Base-by-base conservation (phyloP, 306 rosid species). In the Heteromeles arbutifolia region DNA sequence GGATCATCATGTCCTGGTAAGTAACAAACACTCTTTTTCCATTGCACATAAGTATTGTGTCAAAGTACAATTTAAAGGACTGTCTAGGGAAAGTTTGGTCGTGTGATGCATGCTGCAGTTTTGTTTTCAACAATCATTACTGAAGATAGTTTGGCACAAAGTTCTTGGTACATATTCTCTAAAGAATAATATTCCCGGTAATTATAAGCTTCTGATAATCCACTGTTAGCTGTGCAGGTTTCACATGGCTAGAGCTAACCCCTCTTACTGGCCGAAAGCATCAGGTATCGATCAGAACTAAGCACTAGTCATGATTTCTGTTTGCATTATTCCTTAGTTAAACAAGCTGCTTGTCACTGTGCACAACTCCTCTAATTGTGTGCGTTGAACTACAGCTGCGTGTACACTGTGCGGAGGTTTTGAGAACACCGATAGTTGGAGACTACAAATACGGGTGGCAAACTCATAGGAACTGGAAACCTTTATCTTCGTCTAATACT, bases 381-480 rank as follows among this genome's bases (percentile, higher is more conserved):
- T 61, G 22, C 45, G 45, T 61, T 15, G 74, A 28, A 66, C 74
- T 53, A 69, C 91, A 92, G 97, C 96, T 92, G 74, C 97, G 98
- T 12, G 96, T 90, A 43, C 98, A 95, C 83, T 95, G 98, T 85
- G 96, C 97, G 4, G 96, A 92, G 86, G 91, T 87, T 81, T 76
- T 95, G 78, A 93, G 97, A 75, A 90, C 98, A 52, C 97, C 97
- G 3, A 95, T 95, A 62, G 96, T 95, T 66, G 98, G 98, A 79
- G 97, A 95, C 86, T 88, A 90, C 82, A 95, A 89, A 85, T 90
- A 95, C 81, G 98, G 98, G 64, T 85, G 97, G 97, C 96, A 90
- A 81, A 87, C 86, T 69, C 97, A 90, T 73, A 92, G 73, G 85
- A 88, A 87, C 65, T 87, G 83, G 92, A 84, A 83, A 39, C 90